Evolutionary conservation across 371 early-diverging fungal genomes (phyloP), one percentile per base, ranked within the genome.

Genomic region (Circinella minor): DNA sequence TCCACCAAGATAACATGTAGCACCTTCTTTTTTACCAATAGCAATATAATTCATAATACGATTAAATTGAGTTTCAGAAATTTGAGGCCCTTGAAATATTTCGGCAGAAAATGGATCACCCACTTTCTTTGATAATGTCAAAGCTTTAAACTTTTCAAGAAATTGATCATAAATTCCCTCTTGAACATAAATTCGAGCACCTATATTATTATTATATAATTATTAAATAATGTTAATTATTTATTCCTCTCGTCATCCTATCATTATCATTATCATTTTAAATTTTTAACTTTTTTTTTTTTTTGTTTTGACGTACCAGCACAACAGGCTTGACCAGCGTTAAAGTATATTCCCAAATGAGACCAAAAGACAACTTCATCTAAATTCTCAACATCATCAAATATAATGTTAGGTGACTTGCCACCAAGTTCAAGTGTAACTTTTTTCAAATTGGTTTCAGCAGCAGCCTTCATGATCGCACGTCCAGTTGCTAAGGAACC

Each of bases 321-420:
- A 63, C 94, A 89, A 74, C 95, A 95, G 3, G 88, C 87, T 76
- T 95, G 95, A 18, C 97, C 97, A 60, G 86, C 79, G 79, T 95
- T 95, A 71, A 87, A 82, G 79, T 88, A 94, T 66, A 89, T 87
- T 67, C 91, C 95, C 14, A 80, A 80, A 74, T 88, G 83, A 10
- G 91, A 87, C 76, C 89, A 88, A 60, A 82, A 80, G 38, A 94
- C 92, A 11, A 94, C 94, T 69, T 86, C 84, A 48, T 92, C 92
- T 47, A 96, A 34, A 27, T 57, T 64, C 71, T 96, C 92, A 17
- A 91, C 93, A 78, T 93, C 92, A 20, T 91, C 93, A 79, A 97
- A 96, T 46, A 96, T 93, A 61, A 97, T 93, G 74, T 93, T 93
- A 39, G 97, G 93, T 2, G 96, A 94, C 69, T 94, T 94, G 66